Conservation (phyloP, 208 protist genomes). For the Borovskyia barvae region DNA sequence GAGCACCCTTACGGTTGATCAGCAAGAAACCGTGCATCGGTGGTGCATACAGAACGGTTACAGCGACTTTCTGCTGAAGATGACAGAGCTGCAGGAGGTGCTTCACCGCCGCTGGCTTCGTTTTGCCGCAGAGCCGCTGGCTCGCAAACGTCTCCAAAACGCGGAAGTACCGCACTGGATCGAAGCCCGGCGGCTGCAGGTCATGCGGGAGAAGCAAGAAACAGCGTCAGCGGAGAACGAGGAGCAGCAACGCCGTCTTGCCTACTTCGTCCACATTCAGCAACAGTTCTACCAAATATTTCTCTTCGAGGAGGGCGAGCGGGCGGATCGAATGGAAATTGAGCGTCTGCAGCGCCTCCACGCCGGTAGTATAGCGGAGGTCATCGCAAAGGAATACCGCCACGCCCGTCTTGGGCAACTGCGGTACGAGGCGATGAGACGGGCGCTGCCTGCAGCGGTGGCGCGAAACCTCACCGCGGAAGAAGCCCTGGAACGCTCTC, state of each 20-base stretch:
- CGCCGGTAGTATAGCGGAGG: slow-evolving; percentile 10
- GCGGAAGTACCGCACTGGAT: slow-evolving; percentile 23
- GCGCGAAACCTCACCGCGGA: slow-evolving; percentile 19
- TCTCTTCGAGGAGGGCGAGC: slow-evolving; percentile 20
- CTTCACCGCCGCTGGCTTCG: slow-evolving; percentile 19
- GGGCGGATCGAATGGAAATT: slow-evolving; percentile 16
- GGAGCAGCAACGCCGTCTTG: slow-evolving; percentile 10
- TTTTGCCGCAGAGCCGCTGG: slow-evolving; percentile 8
- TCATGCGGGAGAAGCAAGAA: slow-evolving; percentile 19
- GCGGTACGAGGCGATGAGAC: slow-evolving; percentile 15
- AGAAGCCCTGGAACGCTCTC: slow-evolving; percentile 19
- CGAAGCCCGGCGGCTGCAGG: slow-evolving; percentile 18
- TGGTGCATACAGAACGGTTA: slow-evolving; percentile 13
- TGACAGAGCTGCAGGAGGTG: slow-evolving; percentile 17
- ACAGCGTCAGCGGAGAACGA: slow-evolving; percentile 11
- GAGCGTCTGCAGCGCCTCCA: slow-evolving; percentile 28
- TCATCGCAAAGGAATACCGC: slow-evolving; percentile 25
- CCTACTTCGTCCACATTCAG: slow-evolving; percentile 17
- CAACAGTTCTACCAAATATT: slow-evolving; percentile 26
- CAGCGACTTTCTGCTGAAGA: slow-evolving; percentile 5
- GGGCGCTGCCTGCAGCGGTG: slow-evolving; percentile 6
- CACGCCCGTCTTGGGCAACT: slow-evolving; percentile 17
- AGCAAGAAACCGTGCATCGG: slow-evolving; percentile 8
- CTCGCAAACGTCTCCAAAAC: slow-evolving; percentile 7
- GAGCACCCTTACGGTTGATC: not conserved